phyloP scores from a whole-genome alignment of 2,329 filamentous ascomycete genomes.

The Epichloe festucae region DNA sequence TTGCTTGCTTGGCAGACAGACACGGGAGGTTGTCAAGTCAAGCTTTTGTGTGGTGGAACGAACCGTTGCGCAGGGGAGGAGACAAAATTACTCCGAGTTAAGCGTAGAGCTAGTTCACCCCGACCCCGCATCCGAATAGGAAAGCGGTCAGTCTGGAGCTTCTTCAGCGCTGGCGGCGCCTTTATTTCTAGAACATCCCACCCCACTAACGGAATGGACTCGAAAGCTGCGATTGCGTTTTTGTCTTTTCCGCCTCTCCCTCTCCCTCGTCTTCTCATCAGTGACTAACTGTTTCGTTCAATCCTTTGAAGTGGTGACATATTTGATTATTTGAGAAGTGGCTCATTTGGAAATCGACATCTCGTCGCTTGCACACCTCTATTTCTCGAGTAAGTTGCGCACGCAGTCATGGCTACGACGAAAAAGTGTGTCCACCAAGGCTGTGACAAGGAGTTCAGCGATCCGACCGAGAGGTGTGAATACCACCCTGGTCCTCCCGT shows the following conservation, averaged over 20 bases:
- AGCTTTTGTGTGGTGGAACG: background rate
- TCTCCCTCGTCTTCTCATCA: background rate
- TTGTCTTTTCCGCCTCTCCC: background rate
- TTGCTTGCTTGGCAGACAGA: background rate
- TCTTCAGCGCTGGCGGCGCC: background rate
- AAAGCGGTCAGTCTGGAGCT: constrained; percentile 19
- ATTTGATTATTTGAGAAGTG: background rate
- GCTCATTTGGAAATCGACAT: background rate
- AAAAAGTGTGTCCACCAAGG: constrained; percentile 94
- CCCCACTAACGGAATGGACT: constrained; percentile 13
- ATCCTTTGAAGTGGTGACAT: background rate
- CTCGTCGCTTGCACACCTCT: background rate
- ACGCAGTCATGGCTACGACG: constrained; percentile 36
- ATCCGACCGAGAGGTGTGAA: constrained; percentile 68
- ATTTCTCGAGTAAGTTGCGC: background rate
- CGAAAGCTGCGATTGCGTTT: background rate
- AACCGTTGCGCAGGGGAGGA: background rate
- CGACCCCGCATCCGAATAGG: constrained; percentile 20
- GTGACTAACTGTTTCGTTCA: background rate
- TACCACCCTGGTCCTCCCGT: constrained; percentile 91
- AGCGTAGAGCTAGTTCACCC: background rate
- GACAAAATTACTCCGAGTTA: background rate
- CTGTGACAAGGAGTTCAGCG: constrained; percentile 78
- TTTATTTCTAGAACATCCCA: constrained; percentile 29
- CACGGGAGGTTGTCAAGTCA: background rate